phyloP scores from a whole-genome alignment of 495 filamentous ascomycete species.

The Amphirosellinia nigrospora region DNA sequence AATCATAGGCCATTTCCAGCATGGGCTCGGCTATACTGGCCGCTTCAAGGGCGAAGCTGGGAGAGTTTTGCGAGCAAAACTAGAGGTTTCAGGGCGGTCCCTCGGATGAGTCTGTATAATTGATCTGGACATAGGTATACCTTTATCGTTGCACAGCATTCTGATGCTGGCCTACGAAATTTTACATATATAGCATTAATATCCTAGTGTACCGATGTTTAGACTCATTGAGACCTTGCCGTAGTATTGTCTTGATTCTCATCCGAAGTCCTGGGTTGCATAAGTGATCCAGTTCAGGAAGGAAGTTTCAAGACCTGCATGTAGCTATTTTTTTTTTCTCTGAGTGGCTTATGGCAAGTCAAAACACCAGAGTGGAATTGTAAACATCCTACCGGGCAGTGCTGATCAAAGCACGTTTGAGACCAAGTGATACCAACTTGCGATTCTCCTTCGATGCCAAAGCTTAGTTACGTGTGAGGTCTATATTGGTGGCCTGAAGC shows the following conservation, averaged over 20 bases:
- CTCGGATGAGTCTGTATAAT: slow-evolving; percentile 15
- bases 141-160: slow-evolving; percentile 14
- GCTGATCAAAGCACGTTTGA: slow-evolving; percentile 9
- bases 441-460: slow-evolving; percentile 17
- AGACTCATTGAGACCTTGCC: slow-evolving; percentile 20
- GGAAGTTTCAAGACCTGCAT: slow-evolving; percentile 28
- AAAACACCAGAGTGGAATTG: neutral
- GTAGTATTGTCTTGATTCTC: slow-evolving; percentile 20
- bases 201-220: neutral
- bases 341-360: slow-evolving; percentile 17
- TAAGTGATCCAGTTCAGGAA: slow-evolving; percentile 24
- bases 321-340: slow-evolving; percentile 14
- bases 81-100: neutral
- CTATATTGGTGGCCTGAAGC: slow-evolving; percentile 1
- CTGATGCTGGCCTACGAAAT: neutral
- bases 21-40: slow-evolving; percentile 22
- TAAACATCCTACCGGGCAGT: slow-evolving; percentile 19
- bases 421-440: neutral
- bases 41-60: slow-evolving; percentile 16
- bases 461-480: slow-evolving; percentile 14
- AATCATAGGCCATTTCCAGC: slow-evolving; percentile 8
- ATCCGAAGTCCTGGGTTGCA: slow-evolving; percentile 24
- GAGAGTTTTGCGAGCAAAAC: neutral
- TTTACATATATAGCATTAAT: slow-evolving; percentile 11
- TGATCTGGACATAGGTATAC: neutral